Conservation (phyloP, 1,284 basidiomycete genomes). For the Moniliophthora roreri region DNA sequence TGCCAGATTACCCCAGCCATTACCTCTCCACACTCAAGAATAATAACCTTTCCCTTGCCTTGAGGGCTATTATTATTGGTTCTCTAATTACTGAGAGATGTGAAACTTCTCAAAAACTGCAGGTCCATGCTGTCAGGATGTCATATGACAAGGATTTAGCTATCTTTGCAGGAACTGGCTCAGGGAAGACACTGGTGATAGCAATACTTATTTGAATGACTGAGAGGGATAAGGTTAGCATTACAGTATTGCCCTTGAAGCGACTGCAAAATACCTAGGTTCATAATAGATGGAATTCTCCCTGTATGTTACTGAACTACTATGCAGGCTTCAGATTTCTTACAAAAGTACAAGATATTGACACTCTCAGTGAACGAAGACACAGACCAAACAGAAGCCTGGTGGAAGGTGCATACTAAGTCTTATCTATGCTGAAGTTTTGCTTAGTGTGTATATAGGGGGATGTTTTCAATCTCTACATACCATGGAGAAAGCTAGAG, state of each 20-base stretch:
- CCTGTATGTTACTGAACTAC: too few species aligned
- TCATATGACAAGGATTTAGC: conserved; percentile 2
- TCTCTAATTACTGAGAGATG: not conserved
- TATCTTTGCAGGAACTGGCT: conserved; percentile 6
- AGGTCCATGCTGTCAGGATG: conserved; percentile 1
- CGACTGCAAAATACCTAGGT: conserved; percentile 8
- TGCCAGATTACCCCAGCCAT: not conserved
- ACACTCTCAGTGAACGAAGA: not conserved
- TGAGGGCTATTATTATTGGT: not conserved
- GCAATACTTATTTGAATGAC: conserved; percentile 1
- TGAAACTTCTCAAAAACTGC: conserved; percentile 4
- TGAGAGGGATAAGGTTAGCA: not conserved
- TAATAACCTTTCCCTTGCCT: not conserved
- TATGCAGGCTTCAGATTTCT: not conserved
- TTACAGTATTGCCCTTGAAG: conserved; percentile 6
- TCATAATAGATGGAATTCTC: too few species aligned
- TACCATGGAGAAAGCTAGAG: not conserved
- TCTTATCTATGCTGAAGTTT: too few species aligned
- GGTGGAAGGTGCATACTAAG: not conserved
- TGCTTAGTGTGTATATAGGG: too few species aligned
- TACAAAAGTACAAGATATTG: not conserved
- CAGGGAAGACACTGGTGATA: conserved; percentile 6
- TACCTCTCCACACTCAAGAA: not conserved
- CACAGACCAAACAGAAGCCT: not conserved
- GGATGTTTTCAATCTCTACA: not conserved